Evolutionary conservation across 495 filamentous ascomycete genomes (phyloP).

Genomic region (Diplogelasinospora grovesii): DNA sequence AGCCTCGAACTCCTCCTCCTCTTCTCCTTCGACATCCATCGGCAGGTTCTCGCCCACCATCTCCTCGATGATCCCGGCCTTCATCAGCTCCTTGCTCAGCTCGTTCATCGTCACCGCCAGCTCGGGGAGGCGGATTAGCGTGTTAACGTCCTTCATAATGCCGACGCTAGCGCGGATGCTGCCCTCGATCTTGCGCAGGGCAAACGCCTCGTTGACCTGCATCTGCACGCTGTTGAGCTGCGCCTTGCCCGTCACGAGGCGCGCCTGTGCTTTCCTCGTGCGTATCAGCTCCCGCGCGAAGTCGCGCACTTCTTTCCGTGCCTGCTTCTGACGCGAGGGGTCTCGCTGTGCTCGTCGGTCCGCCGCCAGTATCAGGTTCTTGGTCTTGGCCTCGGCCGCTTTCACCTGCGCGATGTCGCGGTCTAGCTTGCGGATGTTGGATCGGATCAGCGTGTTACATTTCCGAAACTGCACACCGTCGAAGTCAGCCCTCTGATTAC

Average conservation of each 20-base stretch:
- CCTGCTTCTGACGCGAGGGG: slow-evolving; percentile 67
- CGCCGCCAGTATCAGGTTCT: slow-evolving; percentile 72
- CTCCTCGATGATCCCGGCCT: slow-evolving; percentile 95
- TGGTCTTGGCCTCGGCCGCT: slow-evolving; percentile 72
- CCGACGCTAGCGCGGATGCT: slow-evolving; percentile 77
- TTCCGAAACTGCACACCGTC: slow-evolving; percentile 92
- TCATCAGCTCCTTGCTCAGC: slow-evolving; percentile 78
- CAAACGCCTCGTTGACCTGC: slow-evolving; percentile 97
- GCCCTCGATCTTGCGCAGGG: slow-evolving; percentile 92
- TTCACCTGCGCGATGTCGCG: slow-evolving; percentile 79
- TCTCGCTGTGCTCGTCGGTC: slow-evolving; percentile 69
- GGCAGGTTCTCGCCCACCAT: slow-evolving; percentile 85
- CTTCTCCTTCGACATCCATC: slow-evolving; percentile 50
- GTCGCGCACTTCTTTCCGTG: slow-evolving; percentile 67
- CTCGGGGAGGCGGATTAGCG: slow-evolving; percentile 75
- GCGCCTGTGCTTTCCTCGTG: slow-evolving; percentile 63
- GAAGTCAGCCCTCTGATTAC: background rate
- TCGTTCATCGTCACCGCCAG: slow-evolving; percentile 86
- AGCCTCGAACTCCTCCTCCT: slow-evolving; percentile 82
- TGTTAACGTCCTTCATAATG: slow-evolving; percentile 97
- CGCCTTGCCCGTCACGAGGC: slow-evolving; percentile 78
- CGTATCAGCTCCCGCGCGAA: slow-evolving; percentile 86
- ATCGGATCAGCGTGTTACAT: slow-evolving; percentile 86
- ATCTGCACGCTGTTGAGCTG: slow-evolving; percentile 91
- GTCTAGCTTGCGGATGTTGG: slow-evolving; percentile 90